Base-by-base conservation (phyloP, 139 green algal genomes). In the Chlorella sp. region DNA sequence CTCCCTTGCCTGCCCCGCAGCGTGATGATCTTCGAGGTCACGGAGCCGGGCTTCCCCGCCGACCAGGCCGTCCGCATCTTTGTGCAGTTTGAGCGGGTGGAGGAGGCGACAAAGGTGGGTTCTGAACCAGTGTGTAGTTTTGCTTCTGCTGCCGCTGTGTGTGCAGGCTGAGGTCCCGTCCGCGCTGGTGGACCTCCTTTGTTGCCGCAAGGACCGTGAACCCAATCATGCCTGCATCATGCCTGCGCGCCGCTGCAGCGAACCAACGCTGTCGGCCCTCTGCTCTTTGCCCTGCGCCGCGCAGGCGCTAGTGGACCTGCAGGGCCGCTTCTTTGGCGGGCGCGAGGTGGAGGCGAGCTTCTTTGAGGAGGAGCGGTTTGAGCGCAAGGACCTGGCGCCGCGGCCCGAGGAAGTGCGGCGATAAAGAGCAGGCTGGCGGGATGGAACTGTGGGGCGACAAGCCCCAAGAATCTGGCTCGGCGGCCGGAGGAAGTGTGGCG, bases 1-100 rank as follows among this genome's bases (percentile, higher is more conserved):
- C n/a, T n/a, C n/a, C n/a, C n/a, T 51, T 9, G 7, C 44, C 9
- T 9, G 15, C n/a, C 18, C 41, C 63, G 64, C 47, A 83, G 82
- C 57, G 95, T 99, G 28, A 82, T 98, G 60, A 98, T 99, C 68
- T 98, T 98, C 89, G 95, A 98, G 88, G 95, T 98, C 57, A 98
- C 94, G 9, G 93, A 95, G 23, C 80, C 92, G 0, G 91, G 88
- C 63, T 96, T 87, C 80, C 87, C 85, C 3, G 38, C 69, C 1
- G 91, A 94, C 41, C 92, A 98, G 74, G 92, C 96, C 3, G 95
- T 98, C 20, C 94, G 94, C 72, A 96, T 98, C 39, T 98, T 98
- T 87, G 86, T 98, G 44, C 82, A 98, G 86, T 99, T 99, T 93
- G 92, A 96, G 13, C 80, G 91, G 0, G 51, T 78, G 38, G 95